These are phyloP conservation scores for Cutaneotrichosporon sp. DNA, from an alignment of 1,284 basidiomycete species.

Conservation along the genomic window DNA sequence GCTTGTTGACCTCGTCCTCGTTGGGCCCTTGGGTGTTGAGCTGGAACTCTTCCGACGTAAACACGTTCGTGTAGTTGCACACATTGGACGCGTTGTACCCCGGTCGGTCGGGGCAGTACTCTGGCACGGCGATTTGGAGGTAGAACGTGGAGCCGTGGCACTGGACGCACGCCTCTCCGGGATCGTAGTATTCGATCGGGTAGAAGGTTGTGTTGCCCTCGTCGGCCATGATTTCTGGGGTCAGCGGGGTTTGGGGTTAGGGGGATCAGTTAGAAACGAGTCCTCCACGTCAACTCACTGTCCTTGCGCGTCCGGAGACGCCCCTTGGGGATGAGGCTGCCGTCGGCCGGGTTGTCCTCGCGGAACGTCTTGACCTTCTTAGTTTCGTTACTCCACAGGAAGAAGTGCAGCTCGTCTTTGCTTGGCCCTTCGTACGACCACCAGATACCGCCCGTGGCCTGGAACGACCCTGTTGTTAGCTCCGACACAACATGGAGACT, in stretches of 20 bases:
- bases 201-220: constrained; percentile 8
- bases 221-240: background rate
- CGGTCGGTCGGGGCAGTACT: constrained; percentile 9
- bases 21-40: constrained; percentile 1
- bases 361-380: background rate
- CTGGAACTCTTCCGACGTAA: constrained; percentile 10
- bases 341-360: background rate
- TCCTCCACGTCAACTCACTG: background rate
- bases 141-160: constrained; percentile 3
- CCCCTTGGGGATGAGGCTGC: background rate
- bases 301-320: constrained; percentile 3
- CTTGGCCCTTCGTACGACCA: background rate
- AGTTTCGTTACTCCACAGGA: constrained; percentile 8
- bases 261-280: no score
- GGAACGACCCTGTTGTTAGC: constrained; percentile 1
- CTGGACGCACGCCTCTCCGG: background rate
- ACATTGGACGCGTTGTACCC: constrained; percentile 6
- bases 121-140: constrained; percentile 7
- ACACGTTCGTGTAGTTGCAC: constrained; percentile 10
- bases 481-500: background rate
- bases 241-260: background rate
- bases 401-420: constrained; percentile 2
- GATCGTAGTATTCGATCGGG: constrained; percentile 7
- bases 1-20: background rate
- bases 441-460: background rate